phyloP scores from a whole-genome alignment of 441 rosid species.

The Adansonia gregorii region DNA sequence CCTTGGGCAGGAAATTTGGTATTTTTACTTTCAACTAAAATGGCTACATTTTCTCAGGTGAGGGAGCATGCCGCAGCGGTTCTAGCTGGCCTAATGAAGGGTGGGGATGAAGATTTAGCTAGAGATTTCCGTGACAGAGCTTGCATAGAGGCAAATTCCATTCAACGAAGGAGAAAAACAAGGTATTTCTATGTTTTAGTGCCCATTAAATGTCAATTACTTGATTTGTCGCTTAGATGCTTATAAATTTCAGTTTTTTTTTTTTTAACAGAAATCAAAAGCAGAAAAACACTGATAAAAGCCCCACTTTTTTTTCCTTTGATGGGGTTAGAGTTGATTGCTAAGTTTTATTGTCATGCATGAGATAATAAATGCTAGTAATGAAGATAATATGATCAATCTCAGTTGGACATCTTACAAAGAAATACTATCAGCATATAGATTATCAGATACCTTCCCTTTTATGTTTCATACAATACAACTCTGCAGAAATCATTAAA shows the following conservation, averaged over 20 bases:
- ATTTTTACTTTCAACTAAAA: conserved; percentile 24
- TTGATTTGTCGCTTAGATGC: conserved; percentile 18
- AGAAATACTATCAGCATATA: conserved; percentile 10
- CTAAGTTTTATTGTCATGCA: conserved; percentile 10
- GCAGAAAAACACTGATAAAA: conserved; percentile 3
- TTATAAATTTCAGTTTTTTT: background rate
- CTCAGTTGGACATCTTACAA: background rate
- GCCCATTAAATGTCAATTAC: background rate
- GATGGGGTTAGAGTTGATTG: conserved; percentile 2
- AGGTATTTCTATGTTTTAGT: conserved; percentile 43
- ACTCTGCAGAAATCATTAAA: conserved; percentile 8
- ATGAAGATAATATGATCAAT: conserved; percentile 13
- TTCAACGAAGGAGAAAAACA: conserved; percentile 66
- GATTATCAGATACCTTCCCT: conserved; percentile 5
- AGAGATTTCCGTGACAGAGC: conserved; percentile 85
- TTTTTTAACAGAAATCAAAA: conserved; percentile 18
- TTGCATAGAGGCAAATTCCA: conserved; percentile 68
- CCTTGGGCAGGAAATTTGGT: conserved; percentile 23
- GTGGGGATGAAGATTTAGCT: conserved; percentile 89
- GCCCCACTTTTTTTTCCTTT: background rate
- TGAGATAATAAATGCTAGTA: conserved; percentile 1
- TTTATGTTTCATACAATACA: conserved; percentile 14
- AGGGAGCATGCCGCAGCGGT: conserved; percentile 99
- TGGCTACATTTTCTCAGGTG: conserved; percentile 54
- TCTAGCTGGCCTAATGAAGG: conserved; percentile 96